Conservation (phyloP, 805 yeast species). For the Teunomyces kruisii region DNA sequence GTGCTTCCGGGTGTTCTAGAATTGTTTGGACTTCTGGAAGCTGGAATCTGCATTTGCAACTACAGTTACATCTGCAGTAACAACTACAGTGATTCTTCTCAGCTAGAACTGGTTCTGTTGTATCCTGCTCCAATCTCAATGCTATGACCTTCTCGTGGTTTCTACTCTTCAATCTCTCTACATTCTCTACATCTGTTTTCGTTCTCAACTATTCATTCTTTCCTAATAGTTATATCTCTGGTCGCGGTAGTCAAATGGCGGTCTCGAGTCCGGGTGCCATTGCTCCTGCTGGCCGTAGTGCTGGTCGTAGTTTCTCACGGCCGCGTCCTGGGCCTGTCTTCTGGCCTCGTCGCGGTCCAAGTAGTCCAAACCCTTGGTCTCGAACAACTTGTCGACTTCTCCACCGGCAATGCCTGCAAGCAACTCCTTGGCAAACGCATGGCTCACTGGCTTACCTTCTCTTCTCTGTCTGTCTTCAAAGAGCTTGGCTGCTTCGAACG, state of each 20-base stretch:
- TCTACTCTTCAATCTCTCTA: too few relatives aligned
- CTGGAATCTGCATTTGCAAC: too few relatives aligned
- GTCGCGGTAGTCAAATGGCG: slow-evolving; percentile 27
- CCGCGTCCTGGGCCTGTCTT: slow-evolving; percentile 22
- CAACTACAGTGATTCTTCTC: too few relatives aligned
- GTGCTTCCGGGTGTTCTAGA: too few relatives aligned
- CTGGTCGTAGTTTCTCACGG: slow-evolving; percentile 22
- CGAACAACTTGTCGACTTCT: slow-evolving; percentile 34
- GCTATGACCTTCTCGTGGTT: too few relatives aligned
- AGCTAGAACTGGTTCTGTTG: too few relatives aligned
- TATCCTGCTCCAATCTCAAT: too few relatives aligned
- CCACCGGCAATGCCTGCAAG: slow-evolving; percentile 31
- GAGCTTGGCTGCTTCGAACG: slow-evolving; percentile 30
- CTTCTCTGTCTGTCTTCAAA: slow-evolving; percentile 32
- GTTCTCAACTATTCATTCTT: background rate
- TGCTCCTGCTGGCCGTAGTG: slow-evolving; percentile 26
- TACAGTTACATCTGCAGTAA: too few relatives aligned
- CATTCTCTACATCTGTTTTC: too few relatives aligned
- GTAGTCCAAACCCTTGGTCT: slow-evolving; percentile 33
- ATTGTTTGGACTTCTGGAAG: too few relatives aligned
- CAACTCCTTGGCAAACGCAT: slow-evolving; percentile 28
- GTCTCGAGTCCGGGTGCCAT: slow-evolving; percentile 27
- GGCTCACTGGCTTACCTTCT: slow-evolving; percentile 32
- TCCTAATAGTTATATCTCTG: slow-evolving; percentile 20
- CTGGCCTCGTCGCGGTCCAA: slow-evolving; percentile 27